Base-by-base conservation (phyloP, 805 yeast species). In the Ogataea chonburiensis region DNA sequence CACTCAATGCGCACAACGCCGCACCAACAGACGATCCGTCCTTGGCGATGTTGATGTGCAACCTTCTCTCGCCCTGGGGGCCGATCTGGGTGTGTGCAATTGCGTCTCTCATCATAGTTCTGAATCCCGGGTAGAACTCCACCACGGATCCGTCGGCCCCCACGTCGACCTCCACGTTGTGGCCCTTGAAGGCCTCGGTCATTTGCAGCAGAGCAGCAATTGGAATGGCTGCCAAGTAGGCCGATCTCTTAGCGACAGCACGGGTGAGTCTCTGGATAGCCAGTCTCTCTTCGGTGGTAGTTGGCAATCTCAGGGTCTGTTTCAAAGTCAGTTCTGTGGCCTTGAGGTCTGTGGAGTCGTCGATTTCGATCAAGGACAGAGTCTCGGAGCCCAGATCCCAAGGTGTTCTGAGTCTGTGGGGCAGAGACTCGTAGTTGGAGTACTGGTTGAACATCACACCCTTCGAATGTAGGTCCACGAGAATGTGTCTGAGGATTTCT, bases 1-100 rank as follows among this genome's bases (percentile, higher is more conserved):
- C 56, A 37, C 59, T 51, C 37, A 62, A 56, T 7, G 96, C 97
- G 67, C 96, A 86, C 43, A 91, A 68, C 2, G 98, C 98, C 29
- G 97, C 98, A 47, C 98, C 98, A 28, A 89, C 96, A 42, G 96
- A 96, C 39, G 95, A 82, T 30, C 98, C 98, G 56, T 93, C 98
- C 60, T 86, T 86, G 19, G 97, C 93, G 48, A 89, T 80, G 45
- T 79, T 79, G 43, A 91, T 66, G 50, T 79, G 82, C 29, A 87
- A 68, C 53, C 85, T 79, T 62, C 86, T 77, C 51, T 79, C 86
- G 42, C 81, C 78, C 30, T 84, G 82, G 28, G 82, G 70, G 38
- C 89, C 89, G 27, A 89, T 72, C 46, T 81, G 78, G 27, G 86
- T 75, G 45, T 75, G 56, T 0, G 79, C 68, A 45, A 89, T 64